Evolutionary conservation across 768 basidiomycete species (phyloP).

Genomic region (Lepiota brunneoincarnata): DNA sequence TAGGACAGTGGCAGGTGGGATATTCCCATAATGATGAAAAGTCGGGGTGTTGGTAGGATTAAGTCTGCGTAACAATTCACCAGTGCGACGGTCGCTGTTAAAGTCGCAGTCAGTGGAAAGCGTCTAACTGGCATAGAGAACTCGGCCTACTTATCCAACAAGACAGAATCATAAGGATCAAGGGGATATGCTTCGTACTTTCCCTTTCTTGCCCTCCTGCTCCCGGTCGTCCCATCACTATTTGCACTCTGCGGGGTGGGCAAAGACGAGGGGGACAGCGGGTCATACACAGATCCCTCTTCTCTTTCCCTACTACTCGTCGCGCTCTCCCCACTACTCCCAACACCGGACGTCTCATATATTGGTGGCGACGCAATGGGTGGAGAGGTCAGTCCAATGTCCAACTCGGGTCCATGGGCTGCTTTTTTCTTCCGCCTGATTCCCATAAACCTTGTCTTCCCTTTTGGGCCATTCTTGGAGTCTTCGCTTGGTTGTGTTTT

Average conservation of each 20-base stretch:
- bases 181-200: conserved; percentile 19
- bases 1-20: conserved; percentile 51
- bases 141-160: conserved; percentile 53
- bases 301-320: neutral
- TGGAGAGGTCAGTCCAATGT: neutral
- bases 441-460: conserved; percentile 21
- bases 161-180: conserved; percentile 47
- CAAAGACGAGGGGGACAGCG: neutral
- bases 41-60: conserved; percentile 50
- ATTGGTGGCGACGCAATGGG: neutral
- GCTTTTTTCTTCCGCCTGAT: conserved; percentile 22
- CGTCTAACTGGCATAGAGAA: neutral
- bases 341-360: neutral
- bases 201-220: neutral
- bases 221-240: neutral
- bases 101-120: conserved; percentile 9
- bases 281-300: neutral
- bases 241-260: neutral
- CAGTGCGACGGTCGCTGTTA: conserved; percentile 56
- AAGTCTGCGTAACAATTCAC: conserved; percentile 53
- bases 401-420: neutral
- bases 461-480: neutral
- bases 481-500: conserved; percentile 2
- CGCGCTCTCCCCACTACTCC: neutral
- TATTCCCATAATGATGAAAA: conserved; percentile 49